phyloP scores from a whole-genome alignment of 2,329 filamentous ascomycete species.

The Elsinoe necatrix region DNA sequence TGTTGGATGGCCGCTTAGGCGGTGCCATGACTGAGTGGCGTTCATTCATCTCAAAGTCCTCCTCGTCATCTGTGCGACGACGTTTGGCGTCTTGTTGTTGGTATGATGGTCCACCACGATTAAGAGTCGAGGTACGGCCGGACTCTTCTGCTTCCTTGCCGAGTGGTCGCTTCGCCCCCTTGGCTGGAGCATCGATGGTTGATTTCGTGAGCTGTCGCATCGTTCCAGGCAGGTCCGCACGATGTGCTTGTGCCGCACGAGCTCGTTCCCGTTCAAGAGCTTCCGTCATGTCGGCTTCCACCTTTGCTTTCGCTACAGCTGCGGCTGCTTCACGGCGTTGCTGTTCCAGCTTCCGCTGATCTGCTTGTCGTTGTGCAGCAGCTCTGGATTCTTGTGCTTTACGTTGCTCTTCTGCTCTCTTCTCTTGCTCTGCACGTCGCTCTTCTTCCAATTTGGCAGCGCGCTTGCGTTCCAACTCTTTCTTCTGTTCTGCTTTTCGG shows the following conservation, averaged over 20 bases:
- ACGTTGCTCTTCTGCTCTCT: conserved; percentile 33
- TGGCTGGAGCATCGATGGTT: conserved; percentile 58
- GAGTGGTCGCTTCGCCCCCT: conserved; percentile 64
- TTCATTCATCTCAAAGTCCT: conserved; percentile 50
- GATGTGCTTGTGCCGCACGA: conserved; percentile 28
- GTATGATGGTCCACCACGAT: conserved; percentile 41
- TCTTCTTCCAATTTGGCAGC: conserved; percentile 59
- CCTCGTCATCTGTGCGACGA: conserved; percentile 65
- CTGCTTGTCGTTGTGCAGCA: conserved; percentile 31
- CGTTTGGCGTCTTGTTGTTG: conserved; percentile 70
- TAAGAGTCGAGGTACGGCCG: conserved; percentile 46
- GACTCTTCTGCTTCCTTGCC: conserved; percentile 56
- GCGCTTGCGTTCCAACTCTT: conserved; percentile 70
- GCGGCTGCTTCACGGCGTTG: conserved; percentile 48
- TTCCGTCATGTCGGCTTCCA: conserved; percentile 1
- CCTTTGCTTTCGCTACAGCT: conserved; percentile 18
- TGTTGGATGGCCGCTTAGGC: conserved; percentile 71
- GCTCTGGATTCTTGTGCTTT: conserved; percentile 30
- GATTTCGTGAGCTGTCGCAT: conserved; percentile 52
- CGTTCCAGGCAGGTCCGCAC: conserved; percentile 43
- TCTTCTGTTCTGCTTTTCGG: conserved; percentile 71
- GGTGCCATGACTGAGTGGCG: conserved; percentile 66
- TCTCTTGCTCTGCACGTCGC: conserved; percentile 30
- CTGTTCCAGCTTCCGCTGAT: conserved; percentile 29
- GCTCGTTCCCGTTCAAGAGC: conserved; percentile 23